These are phyloP conservation scores for Eimeria tenella DNA, from an alignment of 169 alveolate species.

Conservation along the genomic window DNA sequence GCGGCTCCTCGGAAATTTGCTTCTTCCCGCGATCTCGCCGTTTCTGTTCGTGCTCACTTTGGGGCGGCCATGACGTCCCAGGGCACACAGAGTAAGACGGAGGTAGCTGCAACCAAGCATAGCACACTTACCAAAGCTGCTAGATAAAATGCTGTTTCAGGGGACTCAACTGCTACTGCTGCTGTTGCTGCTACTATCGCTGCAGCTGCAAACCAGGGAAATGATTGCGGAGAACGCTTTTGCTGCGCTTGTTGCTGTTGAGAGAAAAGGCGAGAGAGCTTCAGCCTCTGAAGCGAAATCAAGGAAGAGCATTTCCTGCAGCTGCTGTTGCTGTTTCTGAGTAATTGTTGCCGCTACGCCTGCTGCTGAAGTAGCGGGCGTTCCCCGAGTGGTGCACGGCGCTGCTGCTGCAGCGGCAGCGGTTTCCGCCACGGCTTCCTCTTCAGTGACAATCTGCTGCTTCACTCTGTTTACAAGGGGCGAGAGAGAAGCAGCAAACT, in stretches of 20 bases:
- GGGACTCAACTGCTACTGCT: background rate
- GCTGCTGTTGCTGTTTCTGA: constrained; percentile 41
- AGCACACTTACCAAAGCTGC: background rate
- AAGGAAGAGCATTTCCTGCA: constrained; percentile 51
- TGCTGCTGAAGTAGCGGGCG: constrained; percentile 20
- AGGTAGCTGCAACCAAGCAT: constrained; percentile 41
- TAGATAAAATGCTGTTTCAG: background rate
- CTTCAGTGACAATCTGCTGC: constrained; percentile 28
- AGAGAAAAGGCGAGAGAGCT: constrained; percentile 41
- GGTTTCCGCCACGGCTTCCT: constrained; percentile 38
- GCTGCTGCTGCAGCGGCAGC: constrained; percentile 29
- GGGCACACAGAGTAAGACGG: constrained; percentile 56
- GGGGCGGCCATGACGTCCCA: background rate
- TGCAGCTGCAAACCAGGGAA: constrained; percentile 36
- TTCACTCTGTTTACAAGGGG: constrained; percentile 1
- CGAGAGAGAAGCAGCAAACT: background rate
- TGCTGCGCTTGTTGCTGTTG: constrained; percentile 54
- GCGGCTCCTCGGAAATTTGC: constrained; percentile 1
- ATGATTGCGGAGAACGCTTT: constrained; percentile 73
- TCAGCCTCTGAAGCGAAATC: background rate
- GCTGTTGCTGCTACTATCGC: constrained; percentile 34
- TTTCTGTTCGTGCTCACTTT: background rate
- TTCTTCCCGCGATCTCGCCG: constrained; percentile 9
- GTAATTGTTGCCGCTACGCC: background rate
- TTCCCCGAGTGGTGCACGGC: background rate